phyloP scores from a whole-genome alignment of 2,329 filamentous ascomycete species.

The Penicillium hesseltinei region DNA sequence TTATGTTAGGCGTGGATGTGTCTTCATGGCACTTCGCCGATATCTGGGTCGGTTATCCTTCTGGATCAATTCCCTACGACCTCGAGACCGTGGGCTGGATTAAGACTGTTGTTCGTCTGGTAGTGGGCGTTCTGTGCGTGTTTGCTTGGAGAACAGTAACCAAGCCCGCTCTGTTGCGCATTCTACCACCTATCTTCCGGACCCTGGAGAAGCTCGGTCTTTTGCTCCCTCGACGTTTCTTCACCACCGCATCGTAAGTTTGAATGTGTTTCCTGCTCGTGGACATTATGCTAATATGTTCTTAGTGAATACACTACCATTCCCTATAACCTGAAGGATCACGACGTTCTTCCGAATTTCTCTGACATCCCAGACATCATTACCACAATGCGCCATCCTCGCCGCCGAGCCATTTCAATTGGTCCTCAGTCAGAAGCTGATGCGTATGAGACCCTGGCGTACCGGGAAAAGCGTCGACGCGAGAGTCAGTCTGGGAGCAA shows the following conservation, averaged over 20 bases:
- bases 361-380: constrained; percentile 81
- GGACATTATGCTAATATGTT: neutral
- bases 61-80: constrained; percentile 63
- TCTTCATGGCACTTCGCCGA: constrained; percentile 79
- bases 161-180: constrained; percentile 76
- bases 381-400: constrained; percentile 75
- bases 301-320: constrained; percentile 77
- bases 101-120: constrained; percentile 64
- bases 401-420: constrained; percentile 77
- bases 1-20: constrained; percentile 78
- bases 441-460: constrained; percentile 91
- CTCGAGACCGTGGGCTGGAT: constrained; percentile 65
- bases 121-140: constrained; percentile 77
- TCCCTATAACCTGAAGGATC: constrained; percentile 68
- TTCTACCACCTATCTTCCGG: constrained; percentile 83
- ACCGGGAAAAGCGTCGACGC: constrained; percentile 69
- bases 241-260: constrained; percentile 75
- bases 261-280: constrained; percentile 8
- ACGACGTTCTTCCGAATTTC: constrained; percentile 88
- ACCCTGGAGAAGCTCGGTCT: constrained; percentile 76
- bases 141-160: constrained; percentile 87
- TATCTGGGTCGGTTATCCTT: constrained; percentile 53
- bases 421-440: constrained; percentile 95
- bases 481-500: constrained; percentile 55
- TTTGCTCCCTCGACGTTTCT: constrained; percentile 82